Percentiles rank a stretch among this genome's conserved stretches.
Evolutionary conservation across 306 rosid species (phyloP).

Genomic region (Rosa rugosa): DNA sequence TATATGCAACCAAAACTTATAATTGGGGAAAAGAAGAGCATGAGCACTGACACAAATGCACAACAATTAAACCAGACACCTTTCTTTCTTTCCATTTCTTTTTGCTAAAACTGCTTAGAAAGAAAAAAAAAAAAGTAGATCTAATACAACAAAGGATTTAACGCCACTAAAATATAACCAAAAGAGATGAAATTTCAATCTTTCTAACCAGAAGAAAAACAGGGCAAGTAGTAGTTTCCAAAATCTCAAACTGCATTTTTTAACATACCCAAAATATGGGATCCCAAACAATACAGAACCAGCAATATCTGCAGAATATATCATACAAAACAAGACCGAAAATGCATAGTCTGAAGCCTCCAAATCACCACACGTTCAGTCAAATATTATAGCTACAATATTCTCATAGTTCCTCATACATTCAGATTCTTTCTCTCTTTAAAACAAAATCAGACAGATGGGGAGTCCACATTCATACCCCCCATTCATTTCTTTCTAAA

Average conservation of each 20-base stretch:
- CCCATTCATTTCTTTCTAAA: slow-evolving; percentile 1
- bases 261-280: not conserved
- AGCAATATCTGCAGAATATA: not conserved
- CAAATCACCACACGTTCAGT: not conserved
- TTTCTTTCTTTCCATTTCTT: not conserved
- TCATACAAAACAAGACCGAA: not conserved
- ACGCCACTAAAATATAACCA: not conserved
- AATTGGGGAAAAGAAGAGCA: not conserved
- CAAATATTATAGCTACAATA: not conserved
- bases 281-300: slow-evolving; percentile 1
- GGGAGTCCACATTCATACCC: slow-evolving; percentile 14
- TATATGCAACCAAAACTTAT: not conserved
- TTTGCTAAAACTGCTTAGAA: not conserved
- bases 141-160: slow-evolving; percentile 12
- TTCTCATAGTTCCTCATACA: not conserved
- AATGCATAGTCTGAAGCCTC: not conserved
- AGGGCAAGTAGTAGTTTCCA: slow-evolving; percentile 14
- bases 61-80: not conserved
- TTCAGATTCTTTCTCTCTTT: not conserved
- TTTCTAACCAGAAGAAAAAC: not conserved
- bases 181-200: slow-evolving; percentile 11
- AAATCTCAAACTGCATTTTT: not conserved
- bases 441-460: not conserved
- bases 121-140: not conserved
- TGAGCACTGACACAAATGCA: not conserved